Conservation (phyloP, 2,329 filamentous ascomycete genomes). For the Uncinocarpus reesii region DNA sequence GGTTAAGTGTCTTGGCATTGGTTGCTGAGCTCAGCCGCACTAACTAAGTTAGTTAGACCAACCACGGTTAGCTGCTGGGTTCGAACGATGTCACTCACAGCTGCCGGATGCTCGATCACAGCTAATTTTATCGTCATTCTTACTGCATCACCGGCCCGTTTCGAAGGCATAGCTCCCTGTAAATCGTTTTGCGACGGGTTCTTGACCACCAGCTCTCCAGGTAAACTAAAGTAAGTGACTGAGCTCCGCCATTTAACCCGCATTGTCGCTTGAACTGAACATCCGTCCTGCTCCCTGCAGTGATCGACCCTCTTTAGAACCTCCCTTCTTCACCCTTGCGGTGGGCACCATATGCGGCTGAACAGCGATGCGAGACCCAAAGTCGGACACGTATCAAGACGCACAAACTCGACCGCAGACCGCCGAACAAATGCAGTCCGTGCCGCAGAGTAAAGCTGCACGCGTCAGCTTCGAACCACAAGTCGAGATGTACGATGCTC, state of each 20-base stretch:
- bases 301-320: not conserved
- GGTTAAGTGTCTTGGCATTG: too few relatives aligned
- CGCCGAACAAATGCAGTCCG: slow-evolving; percentile 5
- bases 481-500: slow-evolving; percentile 4
- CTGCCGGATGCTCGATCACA: too few relatives aligned
- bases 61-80: too few relatives aligned
- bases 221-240: too few relatives aligned
- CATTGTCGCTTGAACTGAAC: not conserved
- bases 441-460: slow-evolving; percentile 4
- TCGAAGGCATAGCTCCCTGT: too few relatives aligned
- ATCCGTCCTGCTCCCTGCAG: not conserved
- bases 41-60: too few relatives aligned
- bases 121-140: too few relatives aligned
- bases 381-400: slow-evolving; percentile 2
- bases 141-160: too few relatives aligned
- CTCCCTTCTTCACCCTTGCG: not conserved
- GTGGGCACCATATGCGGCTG: not conserved
- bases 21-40: too few relatives aligned
- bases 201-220: too few relatives aligned
- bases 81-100: too few relatives aligned
- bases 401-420: slow-evolving; percentile 8
- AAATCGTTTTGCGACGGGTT: too few relatives aligned
- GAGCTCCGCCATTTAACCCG: not conserved
- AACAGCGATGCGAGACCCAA: slow-evolving; percentile 3
- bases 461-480: slow-evolving; percentile 13